Evolutionary conservation across 1,284 basidiomycete species (phyloP), one percentile per base, ranked within the genome.

Genomic region (Neonothopanus nambi): DNA sequence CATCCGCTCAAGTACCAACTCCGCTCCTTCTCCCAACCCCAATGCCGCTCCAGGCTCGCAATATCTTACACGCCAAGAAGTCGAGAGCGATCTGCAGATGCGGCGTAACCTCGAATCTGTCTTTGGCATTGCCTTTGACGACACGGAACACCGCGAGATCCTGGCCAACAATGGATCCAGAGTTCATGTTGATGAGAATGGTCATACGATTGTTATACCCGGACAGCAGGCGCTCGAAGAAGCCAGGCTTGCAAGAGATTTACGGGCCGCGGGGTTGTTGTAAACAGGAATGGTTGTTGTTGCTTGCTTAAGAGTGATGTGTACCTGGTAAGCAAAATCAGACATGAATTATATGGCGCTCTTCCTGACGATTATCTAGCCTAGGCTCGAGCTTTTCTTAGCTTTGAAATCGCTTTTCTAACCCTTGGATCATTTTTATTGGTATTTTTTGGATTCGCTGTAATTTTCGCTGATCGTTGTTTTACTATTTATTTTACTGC

Each of bases 251-350:
- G 67, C 72, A 8, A 73, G 78, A 46, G 78, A 84, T 61, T 62
- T 86, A 55, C 68, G 75, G 54, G 76, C 74, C 38, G 82, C 82
- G 1, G 83, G 83, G 9, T 65, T 87, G 30, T 56, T 86, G 58
- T 81, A 55, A 54, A 42, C 17, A 6, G 23, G 24, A 5, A 7
- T 39, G 20, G 15, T 5, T 13, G 39, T 40, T 20, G 15, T 21
- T 37, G 5, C 6, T 39, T 15, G 30, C 30, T 33, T 9, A 13
- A 8, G 30, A 33, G 30, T 8, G 13, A 13, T 33, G 30, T 33
- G 13, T 33, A 33, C 30, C 30, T 9, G 8, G 3, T 33, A 9
- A 13, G 30, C 8, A 13, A 9, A 33, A 33, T 3, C 30, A n/a
- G n/a, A n/a, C n/a, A n/a, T n/a, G n/a, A n/a, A n/a, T n/a, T n/a